Conservation (phyloP, 371 early-diverging fungal species). For the Rhizopus arrhizus region DNA sequence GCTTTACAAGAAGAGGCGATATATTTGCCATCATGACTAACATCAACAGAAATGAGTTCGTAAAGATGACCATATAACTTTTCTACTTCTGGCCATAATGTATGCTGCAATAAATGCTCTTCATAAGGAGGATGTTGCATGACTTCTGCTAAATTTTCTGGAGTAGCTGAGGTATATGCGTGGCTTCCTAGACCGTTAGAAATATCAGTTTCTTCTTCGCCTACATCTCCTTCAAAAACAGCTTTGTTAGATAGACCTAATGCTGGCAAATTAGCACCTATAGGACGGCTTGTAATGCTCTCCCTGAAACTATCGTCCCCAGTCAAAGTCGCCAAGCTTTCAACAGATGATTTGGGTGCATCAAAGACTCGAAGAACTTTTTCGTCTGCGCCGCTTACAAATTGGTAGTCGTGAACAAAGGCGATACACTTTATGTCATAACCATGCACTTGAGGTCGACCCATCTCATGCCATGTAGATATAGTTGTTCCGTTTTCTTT, state of each 20-base stretch:
- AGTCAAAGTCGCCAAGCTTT: constrained; percentile 60
- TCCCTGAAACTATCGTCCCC: constrained; percentile 42
- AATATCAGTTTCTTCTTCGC: constrained; percentile 49
- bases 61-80: constrained; percentile 95
- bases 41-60: constrained; percentile 81
- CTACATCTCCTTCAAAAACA: constrained; percentile 65
- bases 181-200: constrained; percentile 29
- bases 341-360: constrained; percentile 82
- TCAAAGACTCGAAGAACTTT: constrained; percentile 90
- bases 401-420: constrained; percentile 74
- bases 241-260: constrained; percentile 96
- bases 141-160: constrained; percentile 54
- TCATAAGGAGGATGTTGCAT: constrained; percentile 82
- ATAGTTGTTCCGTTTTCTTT: constrained; percentile 23
- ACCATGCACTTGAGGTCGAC: constrained; percentile 96
- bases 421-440: constrained; percentile 89
- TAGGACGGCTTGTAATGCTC: constrained; percentile 61
- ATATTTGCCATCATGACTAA: constrained; percentile 67
- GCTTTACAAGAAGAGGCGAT: constrained; percentile 87
- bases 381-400: constrained; percentile 93
- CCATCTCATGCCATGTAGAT: constrained; percentile 89
- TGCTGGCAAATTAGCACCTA: constrained; percentile 87
- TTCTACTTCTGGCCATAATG: constrained; percentile 96
- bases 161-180: constrained; percentile 48
- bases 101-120: constrained; percentile 84